Evolutionary conservation across 1,139 yeast genomes (phyloP).

Genomic region (Candida neerlandica): DNA sequence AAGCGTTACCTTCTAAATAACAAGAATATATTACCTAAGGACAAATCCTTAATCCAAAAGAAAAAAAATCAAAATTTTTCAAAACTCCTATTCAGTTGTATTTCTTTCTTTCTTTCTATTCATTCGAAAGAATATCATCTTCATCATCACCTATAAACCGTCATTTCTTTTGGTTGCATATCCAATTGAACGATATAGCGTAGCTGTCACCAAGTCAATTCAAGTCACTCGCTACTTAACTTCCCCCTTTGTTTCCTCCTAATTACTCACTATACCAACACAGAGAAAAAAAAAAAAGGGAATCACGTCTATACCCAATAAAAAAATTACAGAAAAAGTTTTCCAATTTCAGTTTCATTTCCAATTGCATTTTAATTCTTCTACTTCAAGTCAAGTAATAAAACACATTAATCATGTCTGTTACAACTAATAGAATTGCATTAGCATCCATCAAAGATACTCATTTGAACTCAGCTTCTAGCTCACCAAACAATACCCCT

Average conservation of each 20-base stretch:
- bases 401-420: conserved; percentile 12
- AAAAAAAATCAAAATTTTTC: background rate
- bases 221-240: background rate
- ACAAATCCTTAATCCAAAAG: background rate
- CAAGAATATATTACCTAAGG: background rate
- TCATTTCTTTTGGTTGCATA: too few relatives aligned
- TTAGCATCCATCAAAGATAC: conserved; percentile 40
- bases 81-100: background rate
- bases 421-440: conserved; percentile 32
- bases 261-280: background rate
- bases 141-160: too few relatives aligned
- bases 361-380: background rate
- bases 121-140: too few relatives aligned
- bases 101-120: background rate
- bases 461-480: conserved; percentile 29
- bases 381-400: background rate
- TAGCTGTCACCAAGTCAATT: too few relatives aligned
- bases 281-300: background rate
- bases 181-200: too few relatives aligned
- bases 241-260: background rate
- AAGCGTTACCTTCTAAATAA: background rate
- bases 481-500: conserved; percentile 1
- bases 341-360: background rate
- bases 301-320: background rate
- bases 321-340: background rate